A percentile compares a stretch with the other conserved stretches of the same genome.
These are phyloP conservation scores for Neofusicoccum ribis DNA, from an alignment of 2,329 filamentous ascomycete species.

Conservation along the genomic window DNA sequence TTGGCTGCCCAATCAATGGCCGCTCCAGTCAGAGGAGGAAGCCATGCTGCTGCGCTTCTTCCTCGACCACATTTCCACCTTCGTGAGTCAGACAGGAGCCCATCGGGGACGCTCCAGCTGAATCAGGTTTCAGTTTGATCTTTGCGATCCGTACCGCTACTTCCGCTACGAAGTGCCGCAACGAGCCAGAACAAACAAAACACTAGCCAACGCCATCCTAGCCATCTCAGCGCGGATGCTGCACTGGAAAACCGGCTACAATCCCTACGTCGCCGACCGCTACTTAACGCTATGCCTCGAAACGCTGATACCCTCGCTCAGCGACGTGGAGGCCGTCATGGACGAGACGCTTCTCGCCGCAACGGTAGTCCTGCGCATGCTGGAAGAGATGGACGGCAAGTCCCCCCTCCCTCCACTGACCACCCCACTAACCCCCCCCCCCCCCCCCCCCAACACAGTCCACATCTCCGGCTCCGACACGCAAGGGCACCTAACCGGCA, in stretches of 20 bases:
- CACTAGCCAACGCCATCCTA: constrained; percentile 45
- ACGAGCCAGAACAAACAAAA: constrained; percentile 38
- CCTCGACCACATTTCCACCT: constrained; percentile 38
- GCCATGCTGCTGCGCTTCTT: constrained; percentile 39
- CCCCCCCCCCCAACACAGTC: constrained; percentile 19
- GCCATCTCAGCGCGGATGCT: constrained; percentile 45
- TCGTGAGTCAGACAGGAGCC: constrained; percentile 27
- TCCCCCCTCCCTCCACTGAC: neutral
- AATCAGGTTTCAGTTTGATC: constrained; percentile 32
- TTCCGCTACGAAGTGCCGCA: constrained; percentile 39
- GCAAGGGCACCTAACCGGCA: constrained; percentile 41
- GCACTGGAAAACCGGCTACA: constrained; percentile 41
- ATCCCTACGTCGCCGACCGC: constrained; percentile 43
- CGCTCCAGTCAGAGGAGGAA: constrained; percentile 37
- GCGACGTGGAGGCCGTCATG: constrained; percentile 40
- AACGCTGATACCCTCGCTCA: constrained; percentile 42
- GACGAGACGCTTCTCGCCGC: constrained; percentile 44
- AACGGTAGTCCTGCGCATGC: constrained; percentile 42
- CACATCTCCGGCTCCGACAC: constrained; percentile 36
- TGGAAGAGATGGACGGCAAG: constrained; percentile 45
- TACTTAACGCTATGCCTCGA: constrained; percentile 45
- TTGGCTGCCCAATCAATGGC: constrained; percentile 35
- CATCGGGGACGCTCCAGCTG: neutral
- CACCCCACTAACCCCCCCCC: neutral
- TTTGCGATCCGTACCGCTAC: constrained; percentile 35